Evolutionary conservation across 208 protist species (phyloP).

Genomic region (Crithidia sp.): DNA sequence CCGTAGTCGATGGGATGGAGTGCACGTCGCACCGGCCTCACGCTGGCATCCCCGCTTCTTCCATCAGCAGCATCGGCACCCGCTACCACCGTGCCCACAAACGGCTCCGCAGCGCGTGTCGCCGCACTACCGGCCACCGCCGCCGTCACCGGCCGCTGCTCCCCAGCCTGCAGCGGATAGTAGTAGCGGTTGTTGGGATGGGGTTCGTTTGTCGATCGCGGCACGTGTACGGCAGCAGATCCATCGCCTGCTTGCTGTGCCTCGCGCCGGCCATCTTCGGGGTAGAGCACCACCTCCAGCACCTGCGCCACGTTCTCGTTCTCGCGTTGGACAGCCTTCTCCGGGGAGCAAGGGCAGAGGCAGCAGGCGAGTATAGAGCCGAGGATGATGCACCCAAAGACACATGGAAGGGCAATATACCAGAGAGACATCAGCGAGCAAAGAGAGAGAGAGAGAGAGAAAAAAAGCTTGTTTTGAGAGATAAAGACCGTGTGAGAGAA

Average conservation of each 20-base stretch:
- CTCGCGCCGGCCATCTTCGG: background rate
- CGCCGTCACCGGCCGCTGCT: background rate
- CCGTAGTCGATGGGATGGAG: background rate
- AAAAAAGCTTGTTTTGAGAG: background rate
- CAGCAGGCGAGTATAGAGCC: background rate
- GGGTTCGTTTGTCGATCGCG: background rate
- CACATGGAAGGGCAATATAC: background rate
- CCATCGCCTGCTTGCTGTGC: background rate
- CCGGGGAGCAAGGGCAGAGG: background rate
- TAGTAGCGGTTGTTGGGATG: background rate
- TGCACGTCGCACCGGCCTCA: background rate
- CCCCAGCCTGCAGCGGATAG: conserved; percentile 1
- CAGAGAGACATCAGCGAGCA: background rate
- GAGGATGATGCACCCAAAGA: background rate
- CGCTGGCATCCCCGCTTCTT: too few relatives aligned
- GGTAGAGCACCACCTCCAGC: conserved; percentile 3
- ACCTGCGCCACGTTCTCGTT: background rate
- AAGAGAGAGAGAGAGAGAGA: background rate
- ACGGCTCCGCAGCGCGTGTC: background rate
- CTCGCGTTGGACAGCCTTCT: background rate
- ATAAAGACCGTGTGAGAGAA: too few relatives aligned
- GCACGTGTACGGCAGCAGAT: background rate
- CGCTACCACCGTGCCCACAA: background rate
- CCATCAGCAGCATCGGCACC: background rate
- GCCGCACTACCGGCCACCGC: background rate